Conservation (phyloP, 108 stramenopile species). For the Cyclotella sp. region DNA sequence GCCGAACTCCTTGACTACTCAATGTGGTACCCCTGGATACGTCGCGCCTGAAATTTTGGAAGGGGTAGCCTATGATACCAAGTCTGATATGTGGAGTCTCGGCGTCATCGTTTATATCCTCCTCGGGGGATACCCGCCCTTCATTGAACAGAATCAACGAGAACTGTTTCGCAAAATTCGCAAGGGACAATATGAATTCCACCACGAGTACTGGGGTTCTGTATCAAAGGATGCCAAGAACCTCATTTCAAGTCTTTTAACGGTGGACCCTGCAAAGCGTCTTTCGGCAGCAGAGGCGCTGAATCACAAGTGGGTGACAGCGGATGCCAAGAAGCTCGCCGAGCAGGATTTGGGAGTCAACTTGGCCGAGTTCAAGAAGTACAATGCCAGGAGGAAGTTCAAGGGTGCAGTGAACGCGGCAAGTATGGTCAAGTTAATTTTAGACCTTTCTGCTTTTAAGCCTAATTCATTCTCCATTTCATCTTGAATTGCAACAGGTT, state of each 20-base stretch:
- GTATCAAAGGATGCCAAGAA: conserved; percentile 85
- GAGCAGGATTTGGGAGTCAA: conserved; percentile 51
- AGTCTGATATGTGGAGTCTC: conserved; percentile 96
- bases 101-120: conserved; percentile 94
- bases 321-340: conserved; percentile 56
- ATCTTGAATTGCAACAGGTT: conserved; percentile 24
- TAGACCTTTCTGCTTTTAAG: background rate
- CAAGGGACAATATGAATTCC: conserved; percentile 88
- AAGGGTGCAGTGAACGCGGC: conserved; percentile 54
- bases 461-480: background rate
- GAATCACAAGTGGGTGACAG: conserved; percentile 80
- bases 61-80: conserved; percentile 82
- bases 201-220: conserved; percentile 88
- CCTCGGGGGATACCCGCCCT: conserved; percentile 94
- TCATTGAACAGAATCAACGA: conserved; percentile 94
- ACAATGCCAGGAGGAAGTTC: conserved; percentile 61
- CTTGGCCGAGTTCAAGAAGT: conserved; percentile 55
- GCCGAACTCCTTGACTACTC: conserved; percentile 84
- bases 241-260: conserved; percentile 74
- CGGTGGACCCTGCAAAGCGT: conserved; percentile 74
- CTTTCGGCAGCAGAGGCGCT: conserved; percentile 72
- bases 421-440: conserved; percentile 8
- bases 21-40: conserved; percentile 96
- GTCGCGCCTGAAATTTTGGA: conserved; percentile 93
- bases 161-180: conserved; percentile 94